phyloP scores from a whole-genome alignment of 1,139 yeast species.

The Hyphopichia wangnamkhiaoensis region DNA sequence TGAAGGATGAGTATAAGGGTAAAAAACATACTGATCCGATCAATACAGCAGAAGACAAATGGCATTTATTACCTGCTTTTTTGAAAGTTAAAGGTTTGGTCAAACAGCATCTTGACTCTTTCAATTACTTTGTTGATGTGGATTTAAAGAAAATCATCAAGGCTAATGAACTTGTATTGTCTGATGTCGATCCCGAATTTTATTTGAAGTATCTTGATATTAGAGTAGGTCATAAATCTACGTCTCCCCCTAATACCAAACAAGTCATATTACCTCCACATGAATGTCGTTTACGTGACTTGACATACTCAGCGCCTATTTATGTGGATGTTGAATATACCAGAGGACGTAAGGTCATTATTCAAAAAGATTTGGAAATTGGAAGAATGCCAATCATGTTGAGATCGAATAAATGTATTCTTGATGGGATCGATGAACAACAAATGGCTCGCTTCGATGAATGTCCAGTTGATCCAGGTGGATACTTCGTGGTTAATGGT shows the following conservation, averaged over 20 bases:
- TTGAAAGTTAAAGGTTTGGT: conserved; percentile 93
- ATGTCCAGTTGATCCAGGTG: conserved; percentile 99
- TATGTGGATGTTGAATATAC: conserved; percentile 97
- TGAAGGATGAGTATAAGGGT: conserved; percentile 83
- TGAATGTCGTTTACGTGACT: conserved; percentile 91
- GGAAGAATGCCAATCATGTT: conserved; percentile 99
- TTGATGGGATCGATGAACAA: conserved; percentile 73
- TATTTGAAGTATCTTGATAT: conserved; percentile 90
- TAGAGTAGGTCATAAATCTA: conserved; percentile 75
- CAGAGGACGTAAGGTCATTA: conserved; percentile 86
- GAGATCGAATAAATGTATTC: conserved; percentile 85
- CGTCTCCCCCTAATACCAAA: conserved; percentile 49
- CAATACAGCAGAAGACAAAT: conserved; percentile 88
- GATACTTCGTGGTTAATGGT: conserved; percentile 96
- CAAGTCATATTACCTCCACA: conserved; percentile 86
- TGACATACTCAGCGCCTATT: conserved; percentile 95
- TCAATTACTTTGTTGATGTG: conserved; percentile 90
- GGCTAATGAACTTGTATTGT: conserved; percentile 85
- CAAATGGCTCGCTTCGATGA: conserved; percentile 90
- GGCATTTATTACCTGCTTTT: conserved; percentile 96
- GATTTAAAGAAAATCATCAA: conserved; percentile 88
- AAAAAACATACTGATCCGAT: conserved; percentile 84
- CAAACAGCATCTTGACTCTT: conserved; percentile 95
- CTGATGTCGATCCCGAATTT: conserved; percentile 97
- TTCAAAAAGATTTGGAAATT: conserved; percentile 87